Evolutionary conservation across 129 eudicot species (phyloP).

Genomic region (Chrysanthemum seticuspe): DNA sequence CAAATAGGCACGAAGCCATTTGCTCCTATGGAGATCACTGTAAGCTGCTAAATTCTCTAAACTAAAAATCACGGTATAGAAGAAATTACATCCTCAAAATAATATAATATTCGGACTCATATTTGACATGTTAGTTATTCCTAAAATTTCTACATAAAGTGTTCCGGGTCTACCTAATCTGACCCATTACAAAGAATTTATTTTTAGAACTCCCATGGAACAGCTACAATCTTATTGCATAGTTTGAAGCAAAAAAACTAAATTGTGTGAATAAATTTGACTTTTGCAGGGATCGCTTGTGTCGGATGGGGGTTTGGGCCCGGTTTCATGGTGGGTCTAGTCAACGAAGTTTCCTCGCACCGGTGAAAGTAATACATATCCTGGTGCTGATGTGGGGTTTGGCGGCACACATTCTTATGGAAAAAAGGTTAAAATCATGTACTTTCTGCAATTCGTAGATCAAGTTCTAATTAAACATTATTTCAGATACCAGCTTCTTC

Average conservation of each 20-base stretch:
- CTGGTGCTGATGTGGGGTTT: not conserved
- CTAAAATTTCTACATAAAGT: no score
- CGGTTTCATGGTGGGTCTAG: constrained; percentile 40
- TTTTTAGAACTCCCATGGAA: not conserved
- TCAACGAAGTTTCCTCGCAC: not conserved
- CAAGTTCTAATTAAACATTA: not conserved
- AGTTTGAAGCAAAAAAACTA: not conserved
- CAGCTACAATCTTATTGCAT: not conserved
- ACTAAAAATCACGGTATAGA: no score
- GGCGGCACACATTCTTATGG: not conserved
- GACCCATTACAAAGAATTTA: not conserved
- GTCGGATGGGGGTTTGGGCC: constrained; percentile 34
- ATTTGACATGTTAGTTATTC: no score
- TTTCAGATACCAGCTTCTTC: not conserved
- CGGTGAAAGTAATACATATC: not conserved
- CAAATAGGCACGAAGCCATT: constrained; percentile 60
- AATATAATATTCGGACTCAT: not conserved
- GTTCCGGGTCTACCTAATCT: not conserved
- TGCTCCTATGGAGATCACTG: constrained; percentile 89
- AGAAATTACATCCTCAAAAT: not conserved
- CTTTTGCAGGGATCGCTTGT: constrained; percentile 40
- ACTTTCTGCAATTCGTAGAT: not conserved
- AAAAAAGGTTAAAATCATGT: not conserved
- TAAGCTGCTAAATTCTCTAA: constrained; percentile 36
- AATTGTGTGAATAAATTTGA: not conserved